A percentile compares a stretch with the other conserved stretches of the same genome.
Evolutionary conservation across 352 stramenopile species (phyloP).

Genomic region (Phytophthora vignae): DNA sequence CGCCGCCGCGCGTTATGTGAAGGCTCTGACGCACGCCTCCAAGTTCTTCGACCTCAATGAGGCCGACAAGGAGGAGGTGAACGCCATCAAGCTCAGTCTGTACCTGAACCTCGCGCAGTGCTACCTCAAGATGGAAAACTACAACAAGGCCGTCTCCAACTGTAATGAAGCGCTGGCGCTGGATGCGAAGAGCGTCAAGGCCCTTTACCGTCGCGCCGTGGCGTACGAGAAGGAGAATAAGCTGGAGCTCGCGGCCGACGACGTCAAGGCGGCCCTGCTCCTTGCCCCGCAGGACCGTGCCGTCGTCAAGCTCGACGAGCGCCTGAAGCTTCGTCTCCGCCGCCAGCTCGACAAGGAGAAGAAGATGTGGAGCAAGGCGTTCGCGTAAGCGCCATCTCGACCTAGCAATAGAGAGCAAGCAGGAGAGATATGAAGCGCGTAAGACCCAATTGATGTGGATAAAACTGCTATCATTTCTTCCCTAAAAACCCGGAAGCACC

Average conservation of each 20-base stretch:
- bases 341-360: conserved; percentile 90
- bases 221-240: conserved; percentile 92
- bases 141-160: conserved; percentile 83
- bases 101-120: conserved; percentile 94
- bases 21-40: conserved; percentile 89
- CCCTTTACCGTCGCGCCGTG: conserved; percentile 86
- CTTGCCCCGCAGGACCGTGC: conserved; percentile 81
- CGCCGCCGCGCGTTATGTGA: conserved; percentile 91
- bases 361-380: conserved; percentile 91
- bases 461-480: conserved; percentile 36
- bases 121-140: conserved; percentile 95
- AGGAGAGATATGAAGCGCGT: conserved; percentile 10
- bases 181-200: conserved; percentile 84
- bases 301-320: conserved; percentile 77
- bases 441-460: conserved; percentile 33
- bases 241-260: conserved; percentile 67
- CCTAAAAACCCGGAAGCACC: conserved; percentile 15
- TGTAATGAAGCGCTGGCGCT: conserved; percentile 85
- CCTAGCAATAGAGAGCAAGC: conserved; percentile 10
- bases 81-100: conserved; percentile 90
- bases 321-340: conserved; percentile 71
- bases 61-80: conserved; percentile 86
- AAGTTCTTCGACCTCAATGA: conserved; percentile 94
- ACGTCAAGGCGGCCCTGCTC: conserved; percentile 66
- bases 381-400: conserved; percentile 52